phyloP scores from a whole-genome alignment of 257 asterid genomes.

The Agastache rugosa region DNA sequence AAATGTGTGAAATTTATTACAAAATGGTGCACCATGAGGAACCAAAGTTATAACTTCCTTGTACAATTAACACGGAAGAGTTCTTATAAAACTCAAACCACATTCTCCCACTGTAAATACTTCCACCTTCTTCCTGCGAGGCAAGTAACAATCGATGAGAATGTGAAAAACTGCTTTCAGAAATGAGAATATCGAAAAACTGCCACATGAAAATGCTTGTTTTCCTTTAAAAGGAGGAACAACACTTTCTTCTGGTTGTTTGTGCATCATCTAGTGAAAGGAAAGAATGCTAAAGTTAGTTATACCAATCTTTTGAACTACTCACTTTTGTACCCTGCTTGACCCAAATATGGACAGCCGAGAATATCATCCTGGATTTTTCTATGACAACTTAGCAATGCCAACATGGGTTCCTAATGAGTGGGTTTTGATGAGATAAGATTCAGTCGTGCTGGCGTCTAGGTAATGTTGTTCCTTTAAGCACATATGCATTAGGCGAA shows the following conservation, averaged over 20 bases:
- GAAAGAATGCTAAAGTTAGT: background rate
- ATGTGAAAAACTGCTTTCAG: background rate
- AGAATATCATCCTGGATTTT: background rate
- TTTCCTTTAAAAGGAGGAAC: background rate
- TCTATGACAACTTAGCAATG: background rate
- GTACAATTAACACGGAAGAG: slow-evolving; percentile 21
- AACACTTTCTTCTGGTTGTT: background rate
- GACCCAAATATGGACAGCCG: background rate
- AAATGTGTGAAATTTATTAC: slow-evolving; percentile 38
- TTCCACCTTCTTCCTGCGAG: slow-evolving; percentile 45
- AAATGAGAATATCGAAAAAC: too few relatives aligned
- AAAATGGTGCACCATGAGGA: slow-evolving; percentile 31
- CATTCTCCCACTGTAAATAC: slow-evolving; percentile 34
- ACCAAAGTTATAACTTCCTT: slow-evolving; percentile 27
- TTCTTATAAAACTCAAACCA: slow-evolving; percentile 22
- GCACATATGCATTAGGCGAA: slow-evolving; percentile 16
- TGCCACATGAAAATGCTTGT: slow-evolving; percentile 1
- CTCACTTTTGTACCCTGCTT: background rate
- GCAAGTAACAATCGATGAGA: slow-evolving; percentile 1
- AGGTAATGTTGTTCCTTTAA: background rate
- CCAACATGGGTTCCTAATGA: background rate
- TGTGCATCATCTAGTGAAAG: background rate
- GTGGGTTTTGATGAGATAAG: background rate
- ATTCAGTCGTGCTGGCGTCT: background rate
- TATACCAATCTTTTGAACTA: background rate